Evolutionary conservation across 2,329 filamentous ascomycete species (phyloP).

Genomic region (Fusarium keratoplasticum): DNA sequence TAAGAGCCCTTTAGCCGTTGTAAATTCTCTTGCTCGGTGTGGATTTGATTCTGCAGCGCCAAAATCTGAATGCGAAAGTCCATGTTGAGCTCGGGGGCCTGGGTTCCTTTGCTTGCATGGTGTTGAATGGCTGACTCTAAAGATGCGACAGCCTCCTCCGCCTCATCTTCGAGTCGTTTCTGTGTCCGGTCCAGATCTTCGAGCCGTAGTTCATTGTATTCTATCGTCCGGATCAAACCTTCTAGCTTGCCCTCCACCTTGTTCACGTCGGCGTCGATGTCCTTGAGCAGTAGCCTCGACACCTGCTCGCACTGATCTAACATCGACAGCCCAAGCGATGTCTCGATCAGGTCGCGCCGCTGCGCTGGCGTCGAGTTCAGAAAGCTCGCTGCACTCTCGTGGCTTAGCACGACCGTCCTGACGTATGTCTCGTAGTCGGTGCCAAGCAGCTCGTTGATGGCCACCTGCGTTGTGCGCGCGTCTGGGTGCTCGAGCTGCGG

Average conservation of each 20-base stretch:
- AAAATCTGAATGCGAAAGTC: neutral
- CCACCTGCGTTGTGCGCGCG: conserved; percentile 16
- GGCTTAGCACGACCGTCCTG: conserved; percentile 29
- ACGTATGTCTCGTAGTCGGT: conserved; percentile 32
- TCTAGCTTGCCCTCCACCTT: neutral
- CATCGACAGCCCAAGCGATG: conserved; percentile 31
- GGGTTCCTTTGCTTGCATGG: conserved; percentile 6
- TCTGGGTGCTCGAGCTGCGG: conserved; percentile 19
- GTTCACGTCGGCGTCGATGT: neutral
- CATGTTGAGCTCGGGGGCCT: neutral
- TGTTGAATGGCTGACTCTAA: conserved; percentile 1
- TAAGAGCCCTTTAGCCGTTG: neutral
- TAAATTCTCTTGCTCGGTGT: neutral
- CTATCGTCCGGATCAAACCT: neutral
- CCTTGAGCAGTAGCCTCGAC: conserved; percentile 16
- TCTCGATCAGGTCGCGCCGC: conserved; percentile 26
- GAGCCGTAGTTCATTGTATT: neutral
- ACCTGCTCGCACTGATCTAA: conserved; percentile 21
- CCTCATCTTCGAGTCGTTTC: conserved; percentile 4
- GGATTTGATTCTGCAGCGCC: neutral
- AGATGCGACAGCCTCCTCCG: neutral
- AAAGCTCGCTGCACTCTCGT: conserved; percentile 37
- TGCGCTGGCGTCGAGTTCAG: conserved; percentile 21
- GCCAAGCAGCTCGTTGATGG: conserved; percentile 34
- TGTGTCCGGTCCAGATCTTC: neutral